Evolutionary conservation across 2,329 filamentous ascomycete species (phyloP), one percentile per base, ranked within the genome.

Genomic region (Paecilomyces formosus): DNA sequence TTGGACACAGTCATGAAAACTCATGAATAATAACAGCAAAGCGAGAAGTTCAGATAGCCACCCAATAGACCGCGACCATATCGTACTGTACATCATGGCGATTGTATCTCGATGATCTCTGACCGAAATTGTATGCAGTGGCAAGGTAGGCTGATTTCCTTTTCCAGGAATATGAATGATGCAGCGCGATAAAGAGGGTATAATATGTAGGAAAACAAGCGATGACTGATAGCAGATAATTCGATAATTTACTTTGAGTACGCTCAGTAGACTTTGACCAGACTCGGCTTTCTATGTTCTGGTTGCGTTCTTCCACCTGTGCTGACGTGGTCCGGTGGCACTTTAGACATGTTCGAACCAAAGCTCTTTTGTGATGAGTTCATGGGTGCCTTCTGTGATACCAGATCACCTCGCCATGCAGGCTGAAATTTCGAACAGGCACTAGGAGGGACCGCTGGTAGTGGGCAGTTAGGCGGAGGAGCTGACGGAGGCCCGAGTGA

Each of bases 401-500:
- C 21, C 13, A 55, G 50, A 26, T 53, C 31, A 18, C 35, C 58
- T 26, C 54, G 55, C 53, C 57, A 49, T 26, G 55, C 28, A 2
- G 60, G 50, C 15, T 57, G 54, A 18, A 55, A 55, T 26, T 57
- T 58, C 4, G 55, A 30, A 22, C 54, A 33, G 2, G 58, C 26
- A 55, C 49, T 56, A 15, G 60, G 53, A 15, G 67, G 67, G 9
- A 68, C 60, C 51, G 63, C 61, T 7, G 67, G 67, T 2, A 70
- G 59, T 9, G 67, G 67, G n/a, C 62, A 65, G 53, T 66, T 59
- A 24, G 67, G 67, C 8, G 67, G 67, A 11, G 67, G 67, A 3
- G 66, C 63, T 5, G 63, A 61, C 3, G 67, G 67, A 8, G 67
- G 66, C 6, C 64, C 62, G 30, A 66, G 56, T 11, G 62, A 58